Evolutionary conservation across 2,329 filamentous ascomycete genomes (phyloP).

Genomic region (Hirsutella thompsonii): DNA sequence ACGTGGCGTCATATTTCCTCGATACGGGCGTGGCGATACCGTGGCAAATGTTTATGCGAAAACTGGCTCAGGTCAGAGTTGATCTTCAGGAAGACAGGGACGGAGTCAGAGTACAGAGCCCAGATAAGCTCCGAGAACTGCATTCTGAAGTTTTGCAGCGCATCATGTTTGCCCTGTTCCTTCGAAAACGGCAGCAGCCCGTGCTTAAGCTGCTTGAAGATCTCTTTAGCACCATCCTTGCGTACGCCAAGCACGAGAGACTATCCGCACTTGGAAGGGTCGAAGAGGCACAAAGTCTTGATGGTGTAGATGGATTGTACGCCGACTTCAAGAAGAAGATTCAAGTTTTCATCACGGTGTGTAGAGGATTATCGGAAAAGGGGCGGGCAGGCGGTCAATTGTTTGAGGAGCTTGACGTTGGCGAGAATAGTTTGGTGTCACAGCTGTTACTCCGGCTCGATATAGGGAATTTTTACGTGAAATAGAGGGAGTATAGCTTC

Average conservation of each 20-base stretch:
- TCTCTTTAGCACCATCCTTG: conserved; percentile 60
- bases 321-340: conserved; percentile 56
- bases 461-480: conserved; percentile 48
- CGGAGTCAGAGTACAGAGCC: conserved; percentile 28
- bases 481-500: too few relatives aligned
- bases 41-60: conserved; percentile 59
- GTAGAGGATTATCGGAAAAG: conserved; percentile 53
- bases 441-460: conserved; percentile 58
- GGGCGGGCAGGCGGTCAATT: conserved; percentile 24
- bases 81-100: conserved; percentile 33
- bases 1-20: conserved; percentile 65
- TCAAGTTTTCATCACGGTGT: conserved; percentile 62
- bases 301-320: conserved; percentile 38
- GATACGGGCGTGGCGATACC: conserved; percentile 61
- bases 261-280: conserved; percentile 21
- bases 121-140: conserved; percentile 52
- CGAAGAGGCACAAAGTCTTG: conserved; percentile 4
- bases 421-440: conserved; percentile 47
- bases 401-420: conserved; percentile 19
- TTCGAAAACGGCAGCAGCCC: conserved; percentile 63
- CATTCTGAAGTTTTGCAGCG: conserved; percentile 64
- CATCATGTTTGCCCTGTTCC: conserved; percentile 60
- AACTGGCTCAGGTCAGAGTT: conserved; percentile 49
- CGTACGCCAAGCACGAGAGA: conserved; percentile 46
- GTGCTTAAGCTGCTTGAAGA: conserved; percentile 63